Evolutionary conservation across 768 basidiomycete genomes (phyloP).

Genomic region (Pulveroboletus sp.): DNA sequence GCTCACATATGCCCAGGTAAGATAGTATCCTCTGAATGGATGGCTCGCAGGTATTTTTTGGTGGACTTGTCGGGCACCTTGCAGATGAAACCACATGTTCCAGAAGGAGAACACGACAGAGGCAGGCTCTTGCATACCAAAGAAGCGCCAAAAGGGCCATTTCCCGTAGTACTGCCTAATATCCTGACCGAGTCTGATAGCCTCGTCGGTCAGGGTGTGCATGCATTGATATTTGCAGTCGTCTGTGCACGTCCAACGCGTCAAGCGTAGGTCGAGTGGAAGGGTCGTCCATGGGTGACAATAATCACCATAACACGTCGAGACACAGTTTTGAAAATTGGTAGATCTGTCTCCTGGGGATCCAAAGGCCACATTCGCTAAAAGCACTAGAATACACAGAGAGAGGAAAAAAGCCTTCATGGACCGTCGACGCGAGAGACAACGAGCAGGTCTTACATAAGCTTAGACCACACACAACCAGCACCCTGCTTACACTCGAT

Average conservation of each 20-base stretch:
- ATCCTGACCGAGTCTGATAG: constrained; percentile 35
- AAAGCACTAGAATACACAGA: constrained; percentile 14
- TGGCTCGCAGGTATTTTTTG: constrained; percentile 48
- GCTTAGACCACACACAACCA: too few relatives aligned
- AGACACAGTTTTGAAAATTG: constrained; percentile 36
- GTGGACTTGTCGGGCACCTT: constrained; percentile 50
- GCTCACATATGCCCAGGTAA: constrained; percentile 61
- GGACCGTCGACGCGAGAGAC: background rate
- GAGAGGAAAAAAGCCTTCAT: constrained; percentile 15
- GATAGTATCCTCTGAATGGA: constrained; percentile 67
- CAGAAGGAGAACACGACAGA: constrained; percentile 85
- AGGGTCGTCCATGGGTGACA: constrained; percentile 36
- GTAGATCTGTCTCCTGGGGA: constrained; percentile 34
- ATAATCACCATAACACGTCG: constrained; percentile 27
- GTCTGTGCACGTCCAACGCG: constrained; percentile 83
- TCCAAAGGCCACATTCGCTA: constrained; percentile 3
- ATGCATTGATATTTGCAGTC: constrained; percentile 90
- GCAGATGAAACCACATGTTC: constrained; percentile 73
- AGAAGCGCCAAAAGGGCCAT: constrained; percentile 90
- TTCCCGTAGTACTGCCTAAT: constrained; percentile 90
- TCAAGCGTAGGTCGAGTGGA: constrained; percentile 55
- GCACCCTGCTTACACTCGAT: constrained; percentile 29
- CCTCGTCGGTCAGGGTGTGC: constrained; percentile 65
- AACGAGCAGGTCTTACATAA: constrained; percentile 14
- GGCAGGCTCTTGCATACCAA: constrained; percentile 93